Base-by-base conservation (phyloP, 768 basidiomycete species). In the Leccinum subtestaceum region DNA sequence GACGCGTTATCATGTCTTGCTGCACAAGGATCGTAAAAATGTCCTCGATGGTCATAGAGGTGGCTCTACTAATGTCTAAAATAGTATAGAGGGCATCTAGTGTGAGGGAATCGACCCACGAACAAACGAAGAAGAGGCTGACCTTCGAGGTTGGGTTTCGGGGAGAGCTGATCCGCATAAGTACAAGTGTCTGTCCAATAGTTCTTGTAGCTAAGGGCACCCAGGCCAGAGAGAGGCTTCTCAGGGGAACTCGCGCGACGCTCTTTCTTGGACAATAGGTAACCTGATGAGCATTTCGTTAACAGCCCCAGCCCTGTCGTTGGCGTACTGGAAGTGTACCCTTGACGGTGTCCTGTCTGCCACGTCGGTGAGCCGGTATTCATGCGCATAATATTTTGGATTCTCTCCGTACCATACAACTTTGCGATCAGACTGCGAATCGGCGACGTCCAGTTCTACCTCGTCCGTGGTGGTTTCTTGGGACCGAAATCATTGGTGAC, bases 201-300 rank as follows among this genome's bases (percentile, higher is more conserved):
- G 62, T 88, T 91, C 76, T 81, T 87, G 77, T 99, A 99, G n/a
- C 93, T 91, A 55, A 98, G 78, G 12, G 91, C 89, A 23, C 97
- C 97, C 25, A 99, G 82, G 43, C 84, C 88, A 46, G 95, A 97
- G 12, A 99, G 83, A 12, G 97, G 97, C 66, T 95, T 95, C 73
- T 99, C 97, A 1, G 97, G 97, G 7, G 95, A 93, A 21, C 97
- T 96, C 13, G 86, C 69, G 55, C 94, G 79, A 32, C 85, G 86
- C 72, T 99, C 97, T 69, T 97, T 97, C 80, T 92, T 96, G 7
- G 95, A 97, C 63, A 99, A 77, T 10, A 97, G 79, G 76, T 97
- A 99, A 75, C 97, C 96, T 98, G 63, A n/a, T 7, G 17, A 15
- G 7, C 31, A 31, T 40, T 49, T 34, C 31, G n/a, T 68, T 7